Base-by-base conservation (phyloP, 371 early-diverging fungal genomes). In the Smittium culicis region DNA sequence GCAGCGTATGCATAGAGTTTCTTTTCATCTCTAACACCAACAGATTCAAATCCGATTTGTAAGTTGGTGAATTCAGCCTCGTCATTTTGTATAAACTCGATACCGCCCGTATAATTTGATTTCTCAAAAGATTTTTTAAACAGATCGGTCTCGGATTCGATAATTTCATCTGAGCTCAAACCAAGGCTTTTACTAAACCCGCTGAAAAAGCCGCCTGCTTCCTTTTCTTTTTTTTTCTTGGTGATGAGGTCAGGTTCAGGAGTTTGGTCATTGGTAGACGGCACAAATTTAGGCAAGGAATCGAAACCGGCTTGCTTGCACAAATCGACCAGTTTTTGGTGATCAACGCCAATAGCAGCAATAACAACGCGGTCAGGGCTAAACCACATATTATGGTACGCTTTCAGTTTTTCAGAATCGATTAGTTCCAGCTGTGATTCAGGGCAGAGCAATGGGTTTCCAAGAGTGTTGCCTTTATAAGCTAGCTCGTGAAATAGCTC, bases 291-390 rank as follows among this genome's bases (percentile, higher is more conserved):
- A 27, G 79, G 70, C 1, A 88, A 86, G 30, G 77, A 71, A 0
- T 68, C 77, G 67, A 76, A 77, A 0, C 77, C 77, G 58, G 66
- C 68, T 56, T 62, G 69, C 11, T 25, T 45, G 58, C 77, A 77
- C 30, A 88, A 74, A n/a, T 85, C 83, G 0, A 91, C 88, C 0
- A 94, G 82, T 66, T 84, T 73, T 17, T 87, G 88, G 69, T 97
- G 98, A 25, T 84, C 84, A 55, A 89, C 83, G 27, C 98, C 98
- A 33, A 90, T 86, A 0, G 88, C 93, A 0, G 92, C 90, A 45
- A 97, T 81, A 0, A 94, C 94, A 69, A 96, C 89, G 35, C 92
- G 83, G 67, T 93, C 91, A 0, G 98, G 94, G 20, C 84, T 79
- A 73, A 86, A 92, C 93, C 92, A 92, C 2, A 79, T 82, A 30